Percentiles rank a stretch among this genome's conserved stretches.
These are phyloP conservation scores for Solanum sparsipilum DNA, from an alignment of 257 asterid genomes.

Conservation along the genomic window DNA sequence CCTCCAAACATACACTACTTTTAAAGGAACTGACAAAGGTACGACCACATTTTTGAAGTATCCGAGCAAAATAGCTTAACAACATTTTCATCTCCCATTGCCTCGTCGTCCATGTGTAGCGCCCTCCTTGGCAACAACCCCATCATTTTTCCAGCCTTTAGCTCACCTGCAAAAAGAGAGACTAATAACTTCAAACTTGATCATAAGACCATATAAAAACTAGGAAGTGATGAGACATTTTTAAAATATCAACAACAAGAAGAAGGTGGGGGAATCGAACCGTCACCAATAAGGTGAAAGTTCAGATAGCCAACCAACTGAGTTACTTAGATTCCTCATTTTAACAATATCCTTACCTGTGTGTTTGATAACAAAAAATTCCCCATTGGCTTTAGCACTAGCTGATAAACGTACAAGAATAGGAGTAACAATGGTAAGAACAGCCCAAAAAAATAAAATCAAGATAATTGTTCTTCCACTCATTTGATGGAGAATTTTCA, in stretches of 20 bases:
- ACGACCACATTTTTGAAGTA: background rate
- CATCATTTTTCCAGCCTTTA: background rate
- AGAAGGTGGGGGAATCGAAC: background rate
- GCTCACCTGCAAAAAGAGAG: conserved; percentile 20
- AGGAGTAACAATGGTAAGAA: conserved; percentile 63
- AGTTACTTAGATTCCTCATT: background rate
- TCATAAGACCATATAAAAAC: background rate
- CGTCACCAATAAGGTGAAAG: background rate
- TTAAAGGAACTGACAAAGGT: background rate
- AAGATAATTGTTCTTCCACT: conserved; percentile 49
- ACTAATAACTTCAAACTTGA: background rate
- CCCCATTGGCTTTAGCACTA: conserved; percentile 29
- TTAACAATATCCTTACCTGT: conserved; percentile 11
- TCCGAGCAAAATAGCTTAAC: background rate
- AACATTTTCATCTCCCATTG: background rate
- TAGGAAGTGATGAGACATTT: background rate
- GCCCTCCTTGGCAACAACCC: conserved; percentile 45
- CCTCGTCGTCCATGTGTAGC: background rate
- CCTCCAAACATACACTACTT: background rate
- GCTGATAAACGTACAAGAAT: conserved; percentile 53
- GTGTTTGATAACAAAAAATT: conserved; percentile 7
- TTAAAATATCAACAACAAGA: background rate
- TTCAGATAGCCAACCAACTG: background rate
- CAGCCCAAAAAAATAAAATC: conserved; percentile 63
- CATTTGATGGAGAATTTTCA: conserved; percentile 28